phyloP scores from a whole-genome alignment of 2,329 filamentous ascomycete species.

The Emergomyces orientalis region DNA sequence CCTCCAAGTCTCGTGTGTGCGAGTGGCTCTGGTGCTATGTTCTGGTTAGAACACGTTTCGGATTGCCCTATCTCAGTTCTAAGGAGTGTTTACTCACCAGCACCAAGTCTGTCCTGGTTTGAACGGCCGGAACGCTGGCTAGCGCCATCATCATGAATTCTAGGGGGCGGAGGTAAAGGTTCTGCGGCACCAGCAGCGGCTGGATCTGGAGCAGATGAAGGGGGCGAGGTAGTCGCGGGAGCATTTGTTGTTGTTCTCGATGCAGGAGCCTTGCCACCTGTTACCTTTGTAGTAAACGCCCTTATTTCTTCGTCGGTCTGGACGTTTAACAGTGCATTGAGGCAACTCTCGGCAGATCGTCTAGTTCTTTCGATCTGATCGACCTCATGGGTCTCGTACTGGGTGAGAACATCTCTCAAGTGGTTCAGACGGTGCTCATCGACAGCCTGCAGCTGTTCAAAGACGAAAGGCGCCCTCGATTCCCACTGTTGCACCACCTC shows the following conservation, averaged over 20 bases:
- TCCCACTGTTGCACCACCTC: conserved; percentile 81
- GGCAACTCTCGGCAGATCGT: conserved; percentile 63
- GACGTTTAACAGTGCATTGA: conserved; percentile 76
- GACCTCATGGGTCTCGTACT: conserved; percentile 84
- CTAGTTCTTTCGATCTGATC: conserved; percentile 74
- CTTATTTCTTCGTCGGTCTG: conserved; percentile 79
- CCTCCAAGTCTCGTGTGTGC: conserved; percentile 36
- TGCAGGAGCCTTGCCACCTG: conserved; percentile 28
- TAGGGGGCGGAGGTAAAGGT: conserved; percentile 33
- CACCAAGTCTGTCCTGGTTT: conserved; percentile 27
- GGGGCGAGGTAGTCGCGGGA: conserved; percentile 19
- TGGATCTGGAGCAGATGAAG: conserved; percentile 19
- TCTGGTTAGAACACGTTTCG: conserved; percentile 10
- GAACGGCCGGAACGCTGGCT: conserved; percentile 48
- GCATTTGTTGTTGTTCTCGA: conserved; percentile 14
- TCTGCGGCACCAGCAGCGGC: conserved; percentile 22
- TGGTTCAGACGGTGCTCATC: conserved; percentile 87
- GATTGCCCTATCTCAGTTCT: conserved; percentile 4
- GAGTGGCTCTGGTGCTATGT: conserved; percentile 31
- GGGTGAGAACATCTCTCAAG: conserved; percentile 80
- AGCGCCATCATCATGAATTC: conserved; percentile 43
- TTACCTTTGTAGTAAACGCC: conserved; percentile 33
- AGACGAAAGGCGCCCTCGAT: conserved; percentile 86
- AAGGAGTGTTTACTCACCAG: conserved; percentile 25
- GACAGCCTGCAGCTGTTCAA: conserved; percentile 80